These are phyloP conservation scores for Chlorella sorokiniana DNA, from an alignment of 139 green algal species.

Conservation along the genomic window DNA sequence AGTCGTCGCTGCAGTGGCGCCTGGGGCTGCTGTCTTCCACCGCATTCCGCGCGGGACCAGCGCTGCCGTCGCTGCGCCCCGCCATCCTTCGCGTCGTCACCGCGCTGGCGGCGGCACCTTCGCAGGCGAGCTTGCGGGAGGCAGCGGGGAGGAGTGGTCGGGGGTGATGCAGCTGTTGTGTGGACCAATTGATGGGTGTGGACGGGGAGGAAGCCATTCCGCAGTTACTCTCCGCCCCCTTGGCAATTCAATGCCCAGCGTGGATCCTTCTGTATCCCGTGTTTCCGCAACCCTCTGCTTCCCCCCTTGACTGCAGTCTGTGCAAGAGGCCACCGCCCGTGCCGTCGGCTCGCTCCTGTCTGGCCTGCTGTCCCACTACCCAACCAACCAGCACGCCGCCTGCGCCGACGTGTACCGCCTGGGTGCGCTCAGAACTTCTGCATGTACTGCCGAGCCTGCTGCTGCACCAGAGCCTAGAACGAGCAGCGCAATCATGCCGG, in stretches of 20 bases:
- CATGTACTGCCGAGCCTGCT: background rate
- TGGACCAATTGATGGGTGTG: background rate
- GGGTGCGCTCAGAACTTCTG: background rate
- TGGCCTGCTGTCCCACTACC: slow-evolving; percentile 44
- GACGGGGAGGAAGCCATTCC: too few species aligned
- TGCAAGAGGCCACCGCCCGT: slow-evolving; percentile 31
- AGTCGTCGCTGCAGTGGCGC: slow-evolving; percentile 51
- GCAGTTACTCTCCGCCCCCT: too few species aligned
- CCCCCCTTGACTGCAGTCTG: slow-evolving; percentile 11
- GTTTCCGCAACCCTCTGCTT: too few species aligned
- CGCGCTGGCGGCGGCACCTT: slow-evolving; percentile 28
- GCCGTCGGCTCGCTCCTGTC: slow-evolving; percentile 36
- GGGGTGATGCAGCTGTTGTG: background rate
- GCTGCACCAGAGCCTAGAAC: background rate
- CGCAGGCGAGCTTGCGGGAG: slow-evolving; percentile 25
- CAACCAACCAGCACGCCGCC: slow-evolving; percentile 41
- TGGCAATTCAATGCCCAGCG: too few species aligned
- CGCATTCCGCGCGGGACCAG: slow-evolving; percentile 31
- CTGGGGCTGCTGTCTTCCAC: slow-evolving; percentile 44
- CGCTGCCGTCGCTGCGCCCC: slow-evolving; percentile 18
- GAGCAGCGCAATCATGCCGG: too few species aligned
- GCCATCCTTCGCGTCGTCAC: slow-evolving; percentile 15
- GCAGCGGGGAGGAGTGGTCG: background rate
- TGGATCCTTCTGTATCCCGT: too few species aligned
- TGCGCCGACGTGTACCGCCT: slow-evolving; percentile 20